Evolutionary conservation across 108 stramenopile species (phyloP), one percentile per base, ranked within the genome.

Genomic region (Pseudonitzschia multiseries): DNA sequence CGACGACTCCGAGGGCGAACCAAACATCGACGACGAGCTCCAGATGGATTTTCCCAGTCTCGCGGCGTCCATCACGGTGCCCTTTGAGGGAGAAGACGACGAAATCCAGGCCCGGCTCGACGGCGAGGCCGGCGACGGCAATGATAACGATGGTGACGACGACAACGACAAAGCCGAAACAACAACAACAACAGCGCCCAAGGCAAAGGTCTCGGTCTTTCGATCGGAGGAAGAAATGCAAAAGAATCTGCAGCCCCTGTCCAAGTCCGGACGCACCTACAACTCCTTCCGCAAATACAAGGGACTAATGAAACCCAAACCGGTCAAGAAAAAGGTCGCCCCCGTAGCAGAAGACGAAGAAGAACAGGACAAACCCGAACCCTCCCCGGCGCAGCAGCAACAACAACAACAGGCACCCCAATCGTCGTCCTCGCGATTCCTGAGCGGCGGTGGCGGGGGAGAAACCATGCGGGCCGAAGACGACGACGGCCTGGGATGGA

Each of bases 401-500:
- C 60, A 71, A 29, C 27, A 53, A 32, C 71, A 32, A 36, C 42
- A 42, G 27, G 14, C 26, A 14, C 15, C 27, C 5, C 36, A 20
- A 33, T 26, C 28, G 4, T 52, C 44, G 22, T 26, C 28, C 0
- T 52, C 44, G 13, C 17, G 33, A 53, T 31, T 65, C 50, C 31
- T 53, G 48, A 24, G 69, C 70, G 74, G 68, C 65, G 53, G 44
- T 17, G 46, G 26, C 24, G 71, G 53, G 15, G 32, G 60, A 31
- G 48, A 69, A 21, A 65, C 52, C 24, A 81, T 83, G 60, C 74
- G 66, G 52, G 87, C 85, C 60, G 86, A 82, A 72, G 88, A 89
- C 43, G 95, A 96, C 70, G 94, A 96, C 65, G 95, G 95, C 20
- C 89, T 92, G 75, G 95, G 95, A 56, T 96, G 95, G 95, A 85